These are phyloP conservation scores for Ganoderma multipileum DNA, from an alignment of 1,284 basidiomycete species.

Conservation along the genomic window DNA sequence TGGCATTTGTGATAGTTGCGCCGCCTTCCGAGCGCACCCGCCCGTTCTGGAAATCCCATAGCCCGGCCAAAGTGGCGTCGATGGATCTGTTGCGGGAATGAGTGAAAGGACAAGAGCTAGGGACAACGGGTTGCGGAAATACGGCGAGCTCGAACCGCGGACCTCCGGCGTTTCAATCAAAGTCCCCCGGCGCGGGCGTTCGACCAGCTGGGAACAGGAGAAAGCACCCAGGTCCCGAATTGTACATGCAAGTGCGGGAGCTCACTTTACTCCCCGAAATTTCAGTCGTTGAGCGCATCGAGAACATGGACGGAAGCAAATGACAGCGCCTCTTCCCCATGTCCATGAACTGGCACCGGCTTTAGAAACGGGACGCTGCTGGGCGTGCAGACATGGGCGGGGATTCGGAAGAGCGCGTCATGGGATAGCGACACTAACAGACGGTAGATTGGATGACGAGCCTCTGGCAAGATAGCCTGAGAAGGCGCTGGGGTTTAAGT, in stretches of 20 bases:
- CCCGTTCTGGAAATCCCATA: background rate
- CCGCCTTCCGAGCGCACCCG: background rate
- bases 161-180: background rate
- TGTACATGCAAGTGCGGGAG: background rate
- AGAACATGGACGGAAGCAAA: background rate
- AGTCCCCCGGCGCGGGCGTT: background rate
- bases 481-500: too few relatives aligned
- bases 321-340: background rate
- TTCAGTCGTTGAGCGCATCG: background rate
- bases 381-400: background rate
- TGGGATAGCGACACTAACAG: background rate
- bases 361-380: background rate
- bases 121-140: background rate
- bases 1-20: slow-evolving; percentile 1
- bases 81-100: background rate
- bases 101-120: background rate
- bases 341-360: background rate
- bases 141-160: background rate
- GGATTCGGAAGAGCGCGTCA: background rate
- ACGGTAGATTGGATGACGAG: background rate
- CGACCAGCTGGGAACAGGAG: background rate
- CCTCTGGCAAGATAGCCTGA: too few relatives aligned
- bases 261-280: background rate
- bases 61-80: background rate
- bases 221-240: background rate